Percentiles rank a stretch among this genome's conserved stretches.
phyloP scores from a whole-genome alignment of 2,329 filamentous ascomycete species.

The Monascus ruber region DNA sequence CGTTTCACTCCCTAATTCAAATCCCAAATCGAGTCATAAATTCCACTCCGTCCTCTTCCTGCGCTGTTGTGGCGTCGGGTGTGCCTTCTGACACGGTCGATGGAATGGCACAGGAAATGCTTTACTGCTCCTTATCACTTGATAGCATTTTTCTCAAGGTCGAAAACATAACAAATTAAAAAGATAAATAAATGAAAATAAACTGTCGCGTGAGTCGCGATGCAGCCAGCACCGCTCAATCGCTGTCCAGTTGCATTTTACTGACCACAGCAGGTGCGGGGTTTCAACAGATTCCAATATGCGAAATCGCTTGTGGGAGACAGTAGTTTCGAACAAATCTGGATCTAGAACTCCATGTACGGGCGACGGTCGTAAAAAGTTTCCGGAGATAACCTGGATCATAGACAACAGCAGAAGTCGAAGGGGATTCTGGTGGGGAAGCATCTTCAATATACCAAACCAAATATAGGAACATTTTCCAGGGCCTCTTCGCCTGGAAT shows the following conservation, averaged over 20 bases:
- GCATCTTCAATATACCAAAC: conserved; percentile 17
- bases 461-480: conserved; percentile 36
- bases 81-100: not conserved
- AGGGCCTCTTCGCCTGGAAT: conserved; percentile 8
- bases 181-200: not conserved
- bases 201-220: not conserved
- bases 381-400: no score
- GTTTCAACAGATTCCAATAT: not conserved
- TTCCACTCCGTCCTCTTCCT: conserved; percentile 8
- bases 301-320: not conserved
- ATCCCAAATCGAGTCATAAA: conserved; percentile 23
- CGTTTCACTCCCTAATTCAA: conserved; percentile 3
- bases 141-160: no score
- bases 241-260: no score
- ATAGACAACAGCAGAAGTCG: not conserved
- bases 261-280: not conserved
- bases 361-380: no score
- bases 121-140: not conserved
- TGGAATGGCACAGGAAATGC: not conserved
- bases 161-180: not conserved
- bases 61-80: not conserved
- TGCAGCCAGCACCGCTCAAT: not conserved
- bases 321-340: not conserved
- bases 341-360: not conserved
- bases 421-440: conserved; percentile 1